Conservation (phyloP, 164 flowering plant species). For the Berberis vulgaris region DNA sequence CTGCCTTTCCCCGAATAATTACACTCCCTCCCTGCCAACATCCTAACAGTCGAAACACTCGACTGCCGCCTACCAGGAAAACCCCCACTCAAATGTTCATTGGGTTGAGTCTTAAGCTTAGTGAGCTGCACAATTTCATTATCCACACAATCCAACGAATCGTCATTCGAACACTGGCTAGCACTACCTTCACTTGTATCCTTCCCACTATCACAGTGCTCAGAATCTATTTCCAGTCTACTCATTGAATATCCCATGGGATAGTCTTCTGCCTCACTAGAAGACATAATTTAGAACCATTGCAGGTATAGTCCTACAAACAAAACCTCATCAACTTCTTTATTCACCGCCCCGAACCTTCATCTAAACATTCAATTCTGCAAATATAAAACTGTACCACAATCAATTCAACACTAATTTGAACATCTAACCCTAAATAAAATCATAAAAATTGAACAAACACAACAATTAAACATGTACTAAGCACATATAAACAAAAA, state of each 20-base stretch:
- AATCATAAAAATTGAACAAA: too few species aligned
- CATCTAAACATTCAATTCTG: too few species aligned
- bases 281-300: conserved; percentile 22
- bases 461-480: too few species aligned
- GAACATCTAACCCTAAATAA: too few species aligned
- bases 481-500: too few species aligned
- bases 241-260: conserved; percentile 55
- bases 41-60: conserved; percentile 50
- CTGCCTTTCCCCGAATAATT: conserved; percentile 67
- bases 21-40: conserved; percentile 66
- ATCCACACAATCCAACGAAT: conserved; percentile 19
- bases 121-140: conserved; percentile 65
- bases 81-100: conserved; percentile 23
- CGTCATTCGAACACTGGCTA: conserved; percentile 9
- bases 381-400: too few species aligned
- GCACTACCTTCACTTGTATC: conserved; percentile 7
- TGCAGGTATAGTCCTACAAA: conserved; percentile 9
- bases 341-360: not conserved
- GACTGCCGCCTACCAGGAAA: conserved; percentile 23
- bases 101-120: conserved; percentile 46
- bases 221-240: conserved; percentile 39
- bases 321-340: not conserved
- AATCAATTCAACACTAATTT: too few species aligned
- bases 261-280: conserved; percentile 2
- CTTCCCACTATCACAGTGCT: conserved; percentile 17